Conservation (phyloP, 192 early-diverging fungal genomes). For the Cladochytrium replicatum region DNA sequence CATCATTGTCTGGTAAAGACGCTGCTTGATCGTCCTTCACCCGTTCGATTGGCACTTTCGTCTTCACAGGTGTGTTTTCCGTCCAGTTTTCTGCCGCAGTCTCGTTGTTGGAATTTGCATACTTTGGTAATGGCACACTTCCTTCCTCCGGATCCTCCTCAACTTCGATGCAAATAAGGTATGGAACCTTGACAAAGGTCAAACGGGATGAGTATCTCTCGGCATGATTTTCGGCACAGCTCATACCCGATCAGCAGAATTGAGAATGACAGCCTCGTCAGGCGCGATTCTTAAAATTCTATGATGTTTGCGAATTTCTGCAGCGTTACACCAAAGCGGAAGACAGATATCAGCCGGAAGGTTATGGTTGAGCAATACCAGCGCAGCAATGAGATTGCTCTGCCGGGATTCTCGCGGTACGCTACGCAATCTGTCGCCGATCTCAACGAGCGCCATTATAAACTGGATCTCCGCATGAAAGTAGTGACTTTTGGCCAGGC, state of each 20-base stretch:
- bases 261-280: slow-evolving; percentile 86
- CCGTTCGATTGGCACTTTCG: too few relatives aligned
- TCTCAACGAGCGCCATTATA: slow-evolving; percentile 79
- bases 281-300: slow-evolving; percentile 85
- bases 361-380: slow-evolving; percentile 88
- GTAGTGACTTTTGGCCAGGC: too few relatives aligned
- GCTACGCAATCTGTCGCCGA: slow-evolving; percentile 76
- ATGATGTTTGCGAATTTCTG: slow-evolving; percentile 62
- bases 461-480: slow-evolving; percentile 91
- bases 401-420: slow-evolving; percentile 78
- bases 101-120: too few relatives aligned
- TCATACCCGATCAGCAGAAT: slow-evolving; percentile 85
- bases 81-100: too few relatives aligned
- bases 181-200: too few relatives aligned
- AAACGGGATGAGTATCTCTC: too few relatives aligned
- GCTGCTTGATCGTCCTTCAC: too few relatives aligned
- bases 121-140: too few relatives aligned
- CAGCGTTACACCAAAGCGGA: slow-evolving; percentile 81
- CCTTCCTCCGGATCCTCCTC: slow-evolving; percentile 49
- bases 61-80: too few relatives aligned
- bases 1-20: too few relatives aligned
- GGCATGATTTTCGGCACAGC: neutral
- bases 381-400: slow-evolving; percentile 80
- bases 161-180: slow-evolving; percentile 81
- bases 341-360: slow-evolving; percentile 90